phyloP scores from a whole-genome alignment of 371 early-diverging fungal species.

The Syncephalastrum contaminatum region DNA sequence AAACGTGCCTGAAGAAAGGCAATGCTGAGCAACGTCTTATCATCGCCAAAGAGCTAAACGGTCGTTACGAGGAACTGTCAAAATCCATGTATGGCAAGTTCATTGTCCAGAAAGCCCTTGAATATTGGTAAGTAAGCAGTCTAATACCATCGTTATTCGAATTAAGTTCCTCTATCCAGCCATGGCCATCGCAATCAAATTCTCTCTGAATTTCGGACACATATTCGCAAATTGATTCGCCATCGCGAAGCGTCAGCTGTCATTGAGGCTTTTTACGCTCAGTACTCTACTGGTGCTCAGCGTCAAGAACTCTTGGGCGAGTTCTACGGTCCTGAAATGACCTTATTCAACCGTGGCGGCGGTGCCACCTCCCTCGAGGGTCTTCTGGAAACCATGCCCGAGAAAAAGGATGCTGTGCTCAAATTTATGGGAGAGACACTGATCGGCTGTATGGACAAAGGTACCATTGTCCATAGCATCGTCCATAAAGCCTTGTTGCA shows the following conservation, averaged over 20 bases:
- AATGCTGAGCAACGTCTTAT: constrained; percentile 71
- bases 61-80: constrained; percentile 71
- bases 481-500: constrained; percentile 88
- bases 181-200: constrained; percentile 71
- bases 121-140: constrained; percentile 62
- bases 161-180: constrained; percentile 33
- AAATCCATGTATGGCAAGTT: constrained; percentile 88
- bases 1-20: constrained; percentile 90
- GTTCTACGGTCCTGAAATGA: constrained; percentile 93
- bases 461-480: constrained; percentile 79
- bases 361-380: constrained; percentile 62
- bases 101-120: constrained; percentile 83
- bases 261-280: constrained; percentile 84
- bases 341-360: constrained; percentile 59
- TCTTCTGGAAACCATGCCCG: constrained; percentile 66
- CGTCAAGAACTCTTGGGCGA: constrained; percentile 79
- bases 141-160: not conserved
- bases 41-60: constrained; percentile 82
- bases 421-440: constrained; percentile 72
- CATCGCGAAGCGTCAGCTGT: constrained; percentile 83
- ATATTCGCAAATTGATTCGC: constrained; percentile 76
- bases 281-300: constrained; percentile 79
- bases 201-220: constrained; percentile 80
- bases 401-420: constrained; percentile 77
- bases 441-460: constrained; percentile 78